A percentile compares a stretch with the other conserved stretches of the same genome.
Conservation (phyloP, 345 rosid species). For the Trapa bicornis region DNA sequence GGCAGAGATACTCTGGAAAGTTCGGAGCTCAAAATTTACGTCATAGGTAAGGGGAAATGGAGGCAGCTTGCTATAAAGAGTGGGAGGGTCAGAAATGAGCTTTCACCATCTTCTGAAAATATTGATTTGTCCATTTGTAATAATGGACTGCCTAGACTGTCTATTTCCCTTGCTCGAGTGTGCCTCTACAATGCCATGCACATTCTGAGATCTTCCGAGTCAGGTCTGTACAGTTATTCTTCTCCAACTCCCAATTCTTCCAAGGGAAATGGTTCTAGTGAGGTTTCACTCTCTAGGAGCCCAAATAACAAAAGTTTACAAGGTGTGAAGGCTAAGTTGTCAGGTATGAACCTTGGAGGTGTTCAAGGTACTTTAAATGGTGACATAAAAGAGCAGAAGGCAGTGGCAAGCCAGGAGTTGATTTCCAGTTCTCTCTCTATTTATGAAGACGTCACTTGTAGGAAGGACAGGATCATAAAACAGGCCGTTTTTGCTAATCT, state of each 20-base stretch:
- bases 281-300: conserved; percentile 19
- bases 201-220: conserved; percentile 40
- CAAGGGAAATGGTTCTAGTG: conserved; percentile 40
- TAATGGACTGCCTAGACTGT: conserved; percentile 51
- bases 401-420: conserved; percentile 53
- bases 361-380: conserved; percentile 44
- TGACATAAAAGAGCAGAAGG: conserved; percentile 65
- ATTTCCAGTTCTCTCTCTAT: conserved; percentile 46
- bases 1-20: conserved; percentile 25
- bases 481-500: conserved; percentile 68
- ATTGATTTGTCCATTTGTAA: conserved; percentile 22
- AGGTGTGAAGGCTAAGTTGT: conserved; percentile 26
- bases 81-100: conserved; percentile 25
- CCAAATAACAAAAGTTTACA: conserved; percentile 29
- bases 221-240: conserved; percentile 22
- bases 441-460: conserved; percentile 32
- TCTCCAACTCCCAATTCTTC: conserved; percentile 23
- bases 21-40: conserved; percentile 47
- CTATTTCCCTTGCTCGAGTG: conserved; percentile 63
- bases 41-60: conserved; percentile 89
- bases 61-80: conserved; percentile 61
- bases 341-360: conserved; percentile 26
- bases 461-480: conserved; percentile 49
- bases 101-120: conserved; percentile 21
- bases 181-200: conserved; percentile 71